Base-by-base conservation (phyloP, 306 rosid genomes). In the Lathyrus oleraceus region DNA sequence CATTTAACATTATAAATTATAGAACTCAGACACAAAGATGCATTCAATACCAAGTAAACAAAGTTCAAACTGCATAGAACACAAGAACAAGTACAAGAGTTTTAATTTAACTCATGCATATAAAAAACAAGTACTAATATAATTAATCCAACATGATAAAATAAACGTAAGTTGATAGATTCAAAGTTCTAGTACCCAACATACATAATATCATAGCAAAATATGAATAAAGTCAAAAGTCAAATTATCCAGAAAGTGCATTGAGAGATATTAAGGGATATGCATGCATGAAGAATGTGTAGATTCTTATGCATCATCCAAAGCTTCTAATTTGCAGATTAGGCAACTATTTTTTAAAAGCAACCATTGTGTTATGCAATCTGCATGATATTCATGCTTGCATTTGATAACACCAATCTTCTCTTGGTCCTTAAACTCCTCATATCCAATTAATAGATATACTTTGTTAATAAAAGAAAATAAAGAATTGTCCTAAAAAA, bases 271-370 rank as follows among this genome's bases (percentile, higher is more conserved):
- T n/a, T n/a, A 47, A 44, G 39, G 15, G 49, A 44, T 42, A 17
- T 47, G 19, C 23, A 42, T 39, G 70, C 43, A 72, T 30, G 74
- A 59, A 64, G 54, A 64, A 48, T 65, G 40, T 2, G 14, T 14
- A 19, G 61, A 56, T 49, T 71, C 71, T 47, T 27, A 57, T 60
- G 76, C 84, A 3, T 73, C 63, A 51, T 42, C 47, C 78, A n/a
- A n/a, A n/a, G n/a, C n/a, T n/a, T n/a, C n/a, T n/a, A n/a, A n/a
- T n/a, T n/a, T n/a, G n/a, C n/a, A n/a, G n/a, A n/a, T n/a, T n/a
- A 88, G 97, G 78, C 99, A 94, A 16, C 80, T 90, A 47, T 94
- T 94, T 77, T 94, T 94, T n/a, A 88, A 81, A 15, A 85, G 69
- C 78, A 94, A 67, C 97, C 99, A 94, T 67, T 87, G 83, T 87